phyloP scores from a whole-genome alignment of 2,329 filamentous ascomycete genomes.

The Trichoderma sp. region DNA sequence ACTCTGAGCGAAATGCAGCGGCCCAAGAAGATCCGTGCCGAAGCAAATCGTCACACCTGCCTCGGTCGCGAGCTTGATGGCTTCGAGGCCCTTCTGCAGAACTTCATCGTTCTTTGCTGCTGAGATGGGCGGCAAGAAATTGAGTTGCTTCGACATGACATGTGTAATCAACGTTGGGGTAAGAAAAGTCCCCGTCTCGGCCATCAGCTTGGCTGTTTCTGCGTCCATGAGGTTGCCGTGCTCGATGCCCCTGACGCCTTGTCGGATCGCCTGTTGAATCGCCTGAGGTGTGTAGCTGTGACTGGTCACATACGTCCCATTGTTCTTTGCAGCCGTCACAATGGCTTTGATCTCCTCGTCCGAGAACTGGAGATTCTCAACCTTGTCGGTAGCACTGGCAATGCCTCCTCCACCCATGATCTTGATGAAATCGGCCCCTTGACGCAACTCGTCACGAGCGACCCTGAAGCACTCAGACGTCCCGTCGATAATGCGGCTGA shows the following conservation, averaged over 20 bases:
- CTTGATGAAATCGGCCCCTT: constrained; percentile 63
- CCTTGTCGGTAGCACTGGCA: constrained; percentile 54
- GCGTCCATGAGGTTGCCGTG: constrained; percentile 47
- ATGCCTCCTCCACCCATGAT: constrained; percentile 63
- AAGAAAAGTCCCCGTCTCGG: constrained; percentile 49
- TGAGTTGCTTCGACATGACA: constrained; percentile 44
- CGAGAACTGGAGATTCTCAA: constrained; percentile 59
- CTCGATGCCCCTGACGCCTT: constrained; percentile 58
- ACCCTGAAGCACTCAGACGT: constrained; percentile 56
- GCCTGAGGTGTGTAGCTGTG: constrained; percentile 59
- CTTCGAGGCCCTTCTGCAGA: constrained; percentile 49
- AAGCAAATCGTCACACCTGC: constrained; percentile 58
- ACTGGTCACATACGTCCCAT: constrained; percentile 57
- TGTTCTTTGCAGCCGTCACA: constrained; percentile 50
- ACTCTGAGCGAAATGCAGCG: constrained; percentile 37
- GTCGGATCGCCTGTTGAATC: constrained; percentile 56
- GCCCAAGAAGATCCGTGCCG: constrained; percentile 46
- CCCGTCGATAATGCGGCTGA: constrained; percentile 55
- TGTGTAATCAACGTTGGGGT: constrained; percentile 59
- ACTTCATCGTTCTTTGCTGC: constrained; percentile 54
- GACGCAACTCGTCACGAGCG: constrained; percentile 56
- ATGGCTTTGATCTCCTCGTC: constrained; percentile 58
- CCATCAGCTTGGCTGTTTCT: constrained; percentile 53
- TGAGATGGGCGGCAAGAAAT: constrained; percentile 48
- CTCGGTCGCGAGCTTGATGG: constrained; percentile 52